These are phyloP conservation scores for Eucalyptus victrix DNA, from an alignment of 345 rosid genomes.

Conservation along the genomic window DNA sequence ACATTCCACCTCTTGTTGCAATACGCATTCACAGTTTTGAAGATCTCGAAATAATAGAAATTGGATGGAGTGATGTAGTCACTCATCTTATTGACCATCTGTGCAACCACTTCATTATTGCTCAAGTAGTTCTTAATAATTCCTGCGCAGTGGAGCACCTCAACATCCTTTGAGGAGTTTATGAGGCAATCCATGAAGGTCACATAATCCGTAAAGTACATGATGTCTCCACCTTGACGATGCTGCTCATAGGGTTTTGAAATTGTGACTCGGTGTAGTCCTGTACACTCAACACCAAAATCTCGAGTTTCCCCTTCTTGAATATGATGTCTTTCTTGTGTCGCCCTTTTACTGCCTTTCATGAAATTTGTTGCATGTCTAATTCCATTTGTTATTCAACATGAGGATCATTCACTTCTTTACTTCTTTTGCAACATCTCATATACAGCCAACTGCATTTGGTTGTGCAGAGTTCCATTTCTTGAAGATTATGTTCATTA, in stretches of 20 bases:
- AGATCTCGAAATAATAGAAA: too few species aligned
- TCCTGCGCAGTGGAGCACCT: fast-evolving
- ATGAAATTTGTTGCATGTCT: too few species aligned
- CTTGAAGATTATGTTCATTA: background rate
- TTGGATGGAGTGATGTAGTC: background rate
- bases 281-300: fast-evolving
- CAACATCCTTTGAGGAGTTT: background rate
- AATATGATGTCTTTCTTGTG: background rate
- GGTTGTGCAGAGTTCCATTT: background rate
- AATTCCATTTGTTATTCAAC: background rate
- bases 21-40: fast-evolving
- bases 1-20: background rate
- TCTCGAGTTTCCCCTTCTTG: background rate
- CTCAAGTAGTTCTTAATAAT: background rate
- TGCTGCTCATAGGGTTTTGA: too few species aligned
- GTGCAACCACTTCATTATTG: fast-evolving
- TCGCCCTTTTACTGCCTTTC: background rate
- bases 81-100: background rate
- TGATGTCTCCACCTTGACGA: too few species aligned
- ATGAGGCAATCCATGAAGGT: too few species aligned
- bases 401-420: background rate
- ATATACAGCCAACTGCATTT: background rate
- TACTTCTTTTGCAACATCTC: background rate
- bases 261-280: too few species aligned
- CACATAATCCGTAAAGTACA: too few species aligned